Evolutionary conservation across 768 basidiomycete species (phyloP), one percentile per base, ranked within the genome.

Genomic region (Boletus sp.): DNA sequence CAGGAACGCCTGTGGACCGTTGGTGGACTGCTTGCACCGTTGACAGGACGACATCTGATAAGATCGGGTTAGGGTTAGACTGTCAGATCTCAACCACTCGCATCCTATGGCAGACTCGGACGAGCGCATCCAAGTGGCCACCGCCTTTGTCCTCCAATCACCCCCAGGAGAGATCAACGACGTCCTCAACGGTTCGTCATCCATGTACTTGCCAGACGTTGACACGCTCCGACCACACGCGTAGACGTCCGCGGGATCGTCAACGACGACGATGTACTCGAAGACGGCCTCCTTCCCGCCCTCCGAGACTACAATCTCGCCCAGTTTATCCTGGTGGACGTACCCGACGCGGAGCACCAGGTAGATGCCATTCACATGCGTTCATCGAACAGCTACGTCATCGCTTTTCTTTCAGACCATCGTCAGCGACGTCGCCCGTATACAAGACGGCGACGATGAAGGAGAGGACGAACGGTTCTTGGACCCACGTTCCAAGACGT

Each of bases 141-240:
- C 90, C 28, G 79, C 78, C 33, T 91, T 97, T 66, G 77, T 98
- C 32, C 79, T 92, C 1, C 95, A 97, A 70, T 86, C 92, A 1
- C 95, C 95, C 28, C 95, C 95, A 1, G 95, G 95, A 45, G 91
- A 98, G 77, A 94, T 98, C 62, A 97, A 96, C 72, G 95, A 98
- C 75, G 94, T 97, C 17, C 78, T 98, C 52, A 92, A 92, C 65
- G 94, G 93, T 92, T 57, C 60, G 73, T 52, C 45, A 18, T 28
- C 2, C 42, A 0, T 11, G 4, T 11, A 4, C 42, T 52, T 0
- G 57, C 46, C 41, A 46, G 37, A 47, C 56, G 47, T 59, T 41
- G 48, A 60, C 32, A 30, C 57, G 24, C 24, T 24, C 24, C 24
- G 3, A 24, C 24, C 12, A 20, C 41, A 20, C 58, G 59, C 61